phyloP scores from a whole-genome alignment of 768 basidiomycete genomes.

The Leccinum subgranulosum region DNA sequence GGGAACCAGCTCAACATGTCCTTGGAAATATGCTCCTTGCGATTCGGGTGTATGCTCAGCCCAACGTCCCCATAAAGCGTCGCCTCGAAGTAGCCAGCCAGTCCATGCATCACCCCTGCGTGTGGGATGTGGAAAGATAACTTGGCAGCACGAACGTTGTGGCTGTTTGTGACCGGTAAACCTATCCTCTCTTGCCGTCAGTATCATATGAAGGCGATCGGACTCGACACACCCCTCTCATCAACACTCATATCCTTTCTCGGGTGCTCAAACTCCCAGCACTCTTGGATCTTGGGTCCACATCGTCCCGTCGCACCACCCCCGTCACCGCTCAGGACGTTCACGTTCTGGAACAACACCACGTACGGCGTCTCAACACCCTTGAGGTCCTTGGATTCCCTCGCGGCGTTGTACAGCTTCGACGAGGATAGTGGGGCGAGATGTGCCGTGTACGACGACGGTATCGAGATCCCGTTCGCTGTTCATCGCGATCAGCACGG shows the following conservation, averaged over 20 bases:
- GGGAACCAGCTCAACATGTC: conserved; percentile 99
- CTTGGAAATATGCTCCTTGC: conserved; percentile 81
- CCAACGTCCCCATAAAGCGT: conserved; percentile 88
- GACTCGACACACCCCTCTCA: conserved; percentile 48
- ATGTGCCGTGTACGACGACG: conserved; percentile 92
- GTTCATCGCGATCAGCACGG: conserved; percentile 12
- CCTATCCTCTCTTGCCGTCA: conserved; percentile 44
- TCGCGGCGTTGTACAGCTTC: conserved; percentile 85
- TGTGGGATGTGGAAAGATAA: conserved; percentile 91
- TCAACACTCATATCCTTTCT: conserved; percentile 75
- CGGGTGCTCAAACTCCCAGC: conserved; percentile 98
- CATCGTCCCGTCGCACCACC: conserved; percentile 60
- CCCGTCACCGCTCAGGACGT: conserved; percentile 78
- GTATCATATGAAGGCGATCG: neutral
- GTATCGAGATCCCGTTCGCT: conserved; percentile 96
- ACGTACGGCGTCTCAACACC: conserved; percentile 94
- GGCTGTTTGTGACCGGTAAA: conserved; percentile 89
- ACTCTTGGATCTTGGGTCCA: conserved; percentile 85
- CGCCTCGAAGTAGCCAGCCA: conserved; percentile 97
- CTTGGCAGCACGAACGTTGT: conserved; percentile 87
- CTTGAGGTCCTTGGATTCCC: conserved; percentile 61
- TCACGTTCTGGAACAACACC: conserved; percentile 96
- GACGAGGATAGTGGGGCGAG: conserved; percentile 93
- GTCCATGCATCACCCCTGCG: conserved; percentile 88
- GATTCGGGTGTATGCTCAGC: conserved; percentile 89